phyloP scores from a whole-genome alignment of 2,329 filamentous ascomycete species.

The Rasamsonia emersonii region DNA sequence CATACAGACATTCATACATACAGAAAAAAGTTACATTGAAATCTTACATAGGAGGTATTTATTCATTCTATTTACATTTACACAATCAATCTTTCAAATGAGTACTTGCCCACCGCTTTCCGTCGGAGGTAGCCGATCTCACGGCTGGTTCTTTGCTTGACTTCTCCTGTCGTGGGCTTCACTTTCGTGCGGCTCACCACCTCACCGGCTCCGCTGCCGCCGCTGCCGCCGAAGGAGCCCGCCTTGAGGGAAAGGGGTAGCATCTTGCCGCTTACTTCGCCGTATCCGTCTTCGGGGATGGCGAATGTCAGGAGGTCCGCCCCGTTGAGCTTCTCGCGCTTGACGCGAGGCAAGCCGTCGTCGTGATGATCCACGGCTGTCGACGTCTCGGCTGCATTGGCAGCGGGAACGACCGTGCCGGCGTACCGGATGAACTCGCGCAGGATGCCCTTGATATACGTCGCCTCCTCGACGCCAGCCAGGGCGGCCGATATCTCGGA shows the following conservation, averaged over 20 bases:
- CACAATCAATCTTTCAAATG: too few species aligned
- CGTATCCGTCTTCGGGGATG: constrained; percentile 20
- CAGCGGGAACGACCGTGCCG: constrained; percentile 16
- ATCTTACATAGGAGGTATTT: too few species aligned
- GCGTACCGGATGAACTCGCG: constrained; percentile 38
- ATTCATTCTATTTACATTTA: too few species aligned
- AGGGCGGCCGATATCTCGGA: constrained; percentile 41
- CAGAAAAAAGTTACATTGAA: too few species aligned
- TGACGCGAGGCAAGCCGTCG: constrained; percentile 15
- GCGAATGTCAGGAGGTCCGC: constrained; percentile 28
- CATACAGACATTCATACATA: too few species aligned
- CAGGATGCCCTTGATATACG: constrained; percentile 39
- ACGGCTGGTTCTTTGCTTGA: constrained; percentile 58
- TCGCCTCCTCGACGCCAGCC: constrained; percentile 40
- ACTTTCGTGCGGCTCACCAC: constrained; percentile 38
- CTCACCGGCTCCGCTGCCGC: constrained; percentile 36
- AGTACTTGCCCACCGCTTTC: constrained; percentile 67
- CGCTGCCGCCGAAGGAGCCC: constrained; percentile 10
- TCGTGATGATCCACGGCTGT: constrained; percentile 8
- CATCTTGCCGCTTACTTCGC: constrained; percentile 34
- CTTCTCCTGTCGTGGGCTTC: constrained; percentile 59
- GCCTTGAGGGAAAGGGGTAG: constrained; percentile 68
- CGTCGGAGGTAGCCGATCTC: constrained; percentile 71
- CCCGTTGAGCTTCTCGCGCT: constrained; percentile 31
- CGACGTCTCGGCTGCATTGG: constrained; percentile 1